phyloP scores from a whole-genome alignment of 2,329 filamentous ascomycete genomes.

The Colletotrichum destructivum region DNA sequence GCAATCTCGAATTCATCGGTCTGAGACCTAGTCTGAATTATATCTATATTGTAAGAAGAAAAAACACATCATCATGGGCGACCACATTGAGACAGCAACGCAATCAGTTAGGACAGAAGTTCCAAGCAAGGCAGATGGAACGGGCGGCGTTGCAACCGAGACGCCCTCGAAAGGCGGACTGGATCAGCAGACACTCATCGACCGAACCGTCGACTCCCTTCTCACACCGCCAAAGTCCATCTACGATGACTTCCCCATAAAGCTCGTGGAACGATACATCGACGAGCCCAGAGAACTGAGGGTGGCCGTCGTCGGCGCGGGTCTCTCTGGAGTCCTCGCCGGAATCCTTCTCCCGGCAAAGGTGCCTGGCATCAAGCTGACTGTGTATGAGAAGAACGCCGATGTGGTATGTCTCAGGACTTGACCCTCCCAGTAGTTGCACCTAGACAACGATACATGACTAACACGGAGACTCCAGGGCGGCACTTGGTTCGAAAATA shows the following conservation, averaged over 20 bases:
- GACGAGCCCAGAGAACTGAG: constrained; percentile 64
- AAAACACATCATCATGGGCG: constrained; percentile 19
- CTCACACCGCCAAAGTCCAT: constrained; percentile 36
- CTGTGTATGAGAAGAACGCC: constrained; percentile 77
- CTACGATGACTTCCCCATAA: constrained; percentile 40
- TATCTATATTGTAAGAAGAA: neutral
- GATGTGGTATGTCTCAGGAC: constrained; percentile 68
- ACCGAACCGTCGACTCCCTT: constrained; percentile 27
- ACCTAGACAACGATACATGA: too few relatives aligned
- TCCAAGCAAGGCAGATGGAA: neutral
- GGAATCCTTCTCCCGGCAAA: constrained; percentile 78
- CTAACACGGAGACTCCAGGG: constrained; percentile 51
- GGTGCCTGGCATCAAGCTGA: constrained; percentile 76
- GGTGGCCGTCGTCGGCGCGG: constrained; percentile 76
- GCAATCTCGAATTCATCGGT: neutral
- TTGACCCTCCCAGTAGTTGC: too few relatives aligned
- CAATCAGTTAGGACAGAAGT: neutral
- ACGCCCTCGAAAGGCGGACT: neutral
- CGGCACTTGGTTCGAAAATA: constrained; percentile 69
- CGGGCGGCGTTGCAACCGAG: neutral
- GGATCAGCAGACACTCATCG: constrained; percentile 23
- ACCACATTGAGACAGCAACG: constrained; percentile 25
- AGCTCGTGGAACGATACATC: constrained; percentile 57
- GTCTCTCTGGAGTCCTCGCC: constrained; percentile 74
- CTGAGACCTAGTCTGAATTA: neutral